Evolutionary conservation across 305 asterid species (phyloP).

Genomic region (Caryopteris hybrid): DNA sequence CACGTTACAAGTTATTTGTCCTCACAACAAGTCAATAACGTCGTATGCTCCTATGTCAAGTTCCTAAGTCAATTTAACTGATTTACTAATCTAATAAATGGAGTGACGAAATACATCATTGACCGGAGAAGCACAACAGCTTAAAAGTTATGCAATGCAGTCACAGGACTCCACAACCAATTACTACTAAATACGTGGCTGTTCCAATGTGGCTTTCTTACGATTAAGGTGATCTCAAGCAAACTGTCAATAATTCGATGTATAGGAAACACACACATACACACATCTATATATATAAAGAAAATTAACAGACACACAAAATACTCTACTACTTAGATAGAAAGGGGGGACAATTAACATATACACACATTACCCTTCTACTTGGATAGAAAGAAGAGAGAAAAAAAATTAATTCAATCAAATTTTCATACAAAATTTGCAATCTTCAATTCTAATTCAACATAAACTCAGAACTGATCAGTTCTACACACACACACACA

Average conservation of each 20-base stretch:
- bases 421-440: background rate
- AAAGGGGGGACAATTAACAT: too few species aligned
- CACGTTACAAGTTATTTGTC: conserved; percentile 2
- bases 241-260: background rate
- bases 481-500: background rate
- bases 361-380: background rate
- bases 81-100: background rate
- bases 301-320: too few species aligned
- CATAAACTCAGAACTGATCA: conserved; percentile 4
- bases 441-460: background rate
- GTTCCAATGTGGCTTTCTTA: background rate
- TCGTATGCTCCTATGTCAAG: background rate
- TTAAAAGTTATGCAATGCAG: background rate
- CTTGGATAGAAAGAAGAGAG: background rate
- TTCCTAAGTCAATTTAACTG: background rate
- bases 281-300: too few species aligned
- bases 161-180: background rate
- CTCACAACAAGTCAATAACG: background rate
- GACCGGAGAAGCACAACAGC: background rate
- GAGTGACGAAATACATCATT: background rate
- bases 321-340: too few species aligned
- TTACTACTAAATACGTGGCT: background rate
- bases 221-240: background rate
- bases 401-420: background rate
- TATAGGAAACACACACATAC: too few species aligned